phyloP scores from a whole-genome alignment of 805 yeast species.

The Lipomyces lipofer region DNA sequence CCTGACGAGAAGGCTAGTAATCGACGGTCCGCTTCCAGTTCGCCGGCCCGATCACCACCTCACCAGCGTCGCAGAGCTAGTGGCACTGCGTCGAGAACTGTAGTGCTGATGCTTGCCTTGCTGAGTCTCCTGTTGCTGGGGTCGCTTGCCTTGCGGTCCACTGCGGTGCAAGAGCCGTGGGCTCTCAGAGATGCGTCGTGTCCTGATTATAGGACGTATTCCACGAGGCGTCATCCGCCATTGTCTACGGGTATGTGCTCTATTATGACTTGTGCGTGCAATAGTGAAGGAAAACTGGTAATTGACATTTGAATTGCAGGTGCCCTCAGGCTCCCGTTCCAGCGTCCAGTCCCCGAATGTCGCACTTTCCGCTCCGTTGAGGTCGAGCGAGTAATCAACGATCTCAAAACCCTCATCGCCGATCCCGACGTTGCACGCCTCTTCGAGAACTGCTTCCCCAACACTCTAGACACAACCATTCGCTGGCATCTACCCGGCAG shows the following conservation, averaged over 20 bases:
- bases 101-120: conserved; percentile 5
- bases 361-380: conserved; percentile 67
- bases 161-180: conserved; percentile 29
- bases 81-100: background rate
- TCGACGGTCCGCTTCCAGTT: background rate
- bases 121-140: background rate
- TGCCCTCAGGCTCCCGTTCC: conserved; percentile 57
- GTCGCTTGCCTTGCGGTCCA: background rate
- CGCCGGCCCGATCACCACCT: background rate
- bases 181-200: conserved; percentile 27
- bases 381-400: conserved; percentile 61
- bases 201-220: conserved; percentile 27
- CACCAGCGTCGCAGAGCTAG: background rate
- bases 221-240: conserved; percentile 30
- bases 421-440: conserved; percentile 71
- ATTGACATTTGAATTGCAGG: conserved; percentile 43
- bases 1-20: no score
- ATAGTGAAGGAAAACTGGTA: background rate
- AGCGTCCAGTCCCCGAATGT: conserved; percentile 72
- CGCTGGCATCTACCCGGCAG: conserved; percentile 57
- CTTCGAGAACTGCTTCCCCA: conserved; percentile 81
- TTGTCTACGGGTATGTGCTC: conserved; percentile 20
- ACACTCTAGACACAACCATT: conserved; percentile 84
- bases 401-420: conserved; percentile 50
- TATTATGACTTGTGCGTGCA: no score